Evolutionary conservation across 441 rosid species (phyloP).

Genomic region (Pelargonium australe): DNA sequence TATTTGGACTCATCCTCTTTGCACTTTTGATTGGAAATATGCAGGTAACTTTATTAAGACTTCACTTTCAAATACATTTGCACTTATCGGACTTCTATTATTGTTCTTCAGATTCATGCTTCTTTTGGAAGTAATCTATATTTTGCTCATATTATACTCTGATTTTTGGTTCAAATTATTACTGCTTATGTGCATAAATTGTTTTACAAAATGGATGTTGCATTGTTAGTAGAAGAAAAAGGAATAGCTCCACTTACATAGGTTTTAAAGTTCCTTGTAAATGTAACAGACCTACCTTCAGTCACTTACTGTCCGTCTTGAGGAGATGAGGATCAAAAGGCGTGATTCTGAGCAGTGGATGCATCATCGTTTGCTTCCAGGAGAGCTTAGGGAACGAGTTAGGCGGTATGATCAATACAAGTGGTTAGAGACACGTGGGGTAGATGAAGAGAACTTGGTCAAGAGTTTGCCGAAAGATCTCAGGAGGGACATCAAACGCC

Average conservation of each 20-base stretch:
- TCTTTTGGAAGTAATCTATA: too few relatives aligned
- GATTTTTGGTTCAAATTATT: too few relatives aligned
- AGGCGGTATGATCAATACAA: constrained; percentile 66
- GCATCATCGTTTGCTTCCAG: constrained; percentile 89
- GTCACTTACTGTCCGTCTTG: constrained; percentile 78
- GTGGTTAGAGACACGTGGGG: constrained; percentile 75
- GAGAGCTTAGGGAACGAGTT: constrained; percentile 54
- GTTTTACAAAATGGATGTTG: too few relatives aligned
- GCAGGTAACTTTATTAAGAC: constrained; percentile 48
- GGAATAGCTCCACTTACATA: not conserved
- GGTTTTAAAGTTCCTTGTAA: constrained; percentile 13
- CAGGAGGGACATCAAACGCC: constrained; percentile 82
- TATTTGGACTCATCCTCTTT: constrained; percentile 72
- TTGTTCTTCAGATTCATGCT: too few relatives aligned
- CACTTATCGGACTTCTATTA: too few relatives aligned
- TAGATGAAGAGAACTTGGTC: constrained; percentile 61
- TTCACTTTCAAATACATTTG: not conserved
- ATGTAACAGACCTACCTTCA: constrained; percentile 73
- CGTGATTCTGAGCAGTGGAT: constrained; percentile 97
- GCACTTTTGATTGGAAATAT: constrained; percentile 85
- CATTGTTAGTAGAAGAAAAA: not conserved
- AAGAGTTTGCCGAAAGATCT: constrained; percentile 89
- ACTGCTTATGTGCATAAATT: too few relatives aligned
- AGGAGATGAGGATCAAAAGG: constrained; percentile 95
- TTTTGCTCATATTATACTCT: too few relatives aligned